These are phyloP conservation scores for Podospora comata DNA, from an alignment of 495 filamentous ascomycete genomes.

Conservation along the genomic window DNA sequence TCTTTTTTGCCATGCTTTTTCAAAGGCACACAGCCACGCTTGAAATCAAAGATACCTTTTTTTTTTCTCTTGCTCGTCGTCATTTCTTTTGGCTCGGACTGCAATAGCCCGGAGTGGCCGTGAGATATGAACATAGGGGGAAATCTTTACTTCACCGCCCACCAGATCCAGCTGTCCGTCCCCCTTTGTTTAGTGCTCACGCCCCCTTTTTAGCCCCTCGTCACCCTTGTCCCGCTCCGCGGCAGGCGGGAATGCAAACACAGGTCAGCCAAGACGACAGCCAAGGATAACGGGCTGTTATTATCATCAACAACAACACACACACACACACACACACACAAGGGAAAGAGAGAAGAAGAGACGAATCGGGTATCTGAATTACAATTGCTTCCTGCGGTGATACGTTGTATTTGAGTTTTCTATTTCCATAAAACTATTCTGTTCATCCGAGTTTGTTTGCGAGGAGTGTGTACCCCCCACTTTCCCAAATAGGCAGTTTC, in stretches of 20 bases:
- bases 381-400: neutral
- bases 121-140: neutral
- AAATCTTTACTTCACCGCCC: neutral
- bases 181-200: neutral
- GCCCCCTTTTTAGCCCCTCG: neutral
- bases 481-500: neutral
- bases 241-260: neutral
- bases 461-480: neutral
- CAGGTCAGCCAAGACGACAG: neutral
- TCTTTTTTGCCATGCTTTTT: neutral
- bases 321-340: too few species aligned
- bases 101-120: neutral
- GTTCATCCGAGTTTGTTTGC: too few species aligned
- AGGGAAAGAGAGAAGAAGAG: neutral
- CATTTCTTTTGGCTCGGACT: neutral
- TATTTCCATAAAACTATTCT: neutral
- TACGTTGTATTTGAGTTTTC: neutral
- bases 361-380: neutral
- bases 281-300: neutral
- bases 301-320: neutral
- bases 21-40: neutral
- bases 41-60: neutral
- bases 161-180: neutral
- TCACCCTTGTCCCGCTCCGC: neutral
- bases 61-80: neutral